phyloP scores from a whole-genome alignment of 2,329 filamentous ascomycete genomes.

The Epicoccum nigrum region DNA sequence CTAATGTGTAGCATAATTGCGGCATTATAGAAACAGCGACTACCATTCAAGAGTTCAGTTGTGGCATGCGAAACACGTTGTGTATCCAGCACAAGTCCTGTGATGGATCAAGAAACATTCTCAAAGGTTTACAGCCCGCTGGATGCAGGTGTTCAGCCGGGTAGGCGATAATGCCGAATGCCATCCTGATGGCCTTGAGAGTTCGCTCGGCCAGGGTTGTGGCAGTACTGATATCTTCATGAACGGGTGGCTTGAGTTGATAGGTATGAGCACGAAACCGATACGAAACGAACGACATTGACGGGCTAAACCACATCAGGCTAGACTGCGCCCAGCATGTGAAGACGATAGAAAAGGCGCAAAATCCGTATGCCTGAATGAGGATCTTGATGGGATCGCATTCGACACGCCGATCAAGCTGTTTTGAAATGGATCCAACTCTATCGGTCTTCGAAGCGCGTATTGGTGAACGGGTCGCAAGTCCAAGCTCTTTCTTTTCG shows the following conservation, averaged over 20 bases:
- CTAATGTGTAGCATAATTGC: conserved; percentile 28
- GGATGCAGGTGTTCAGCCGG: background rate
- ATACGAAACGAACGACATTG: conserved; percentile 17
- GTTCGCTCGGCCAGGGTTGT: background rate
- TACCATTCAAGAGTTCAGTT: conserved; percentile 14
- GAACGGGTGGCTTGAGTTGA: background rate
- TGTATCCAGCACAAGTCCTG: conserved; percentile 6
- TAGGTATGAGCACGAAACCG: conserved; percentile 15
- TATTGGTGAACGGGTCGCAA: too few species aligned
- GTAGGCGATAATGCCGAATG: background rate
- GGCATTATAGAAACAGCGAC: conserved; percentile 28
- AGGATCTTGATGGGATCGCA: too few species aligned
- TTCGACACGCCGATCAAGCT: too few species aligned
- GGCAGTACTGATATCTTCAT: background rate
- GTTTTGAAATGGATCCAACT: too few species aligned
- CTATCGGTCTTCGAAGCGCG: too few species aligned
- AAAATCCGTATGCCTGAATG: too few species aligned
- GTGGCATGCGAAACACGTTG: conserved; percentile 23
- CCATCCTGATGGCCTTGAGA: too few species aligned
- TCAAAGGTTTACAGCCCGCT: too few species aligned
- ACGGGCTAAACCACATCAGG: background rate
- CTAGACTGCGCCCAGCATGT: background rate
- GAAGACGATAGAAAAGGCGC: background rate
- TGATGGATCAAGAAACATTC: conserved; percentile 8
- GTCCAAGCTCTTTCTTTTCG: too few species aligned